These are phyloP conservation scores for Puccinellia tenuiflora DNA, from an alignment of 176 grass and related monocot species.

Conservation along the genomic window DNA sequence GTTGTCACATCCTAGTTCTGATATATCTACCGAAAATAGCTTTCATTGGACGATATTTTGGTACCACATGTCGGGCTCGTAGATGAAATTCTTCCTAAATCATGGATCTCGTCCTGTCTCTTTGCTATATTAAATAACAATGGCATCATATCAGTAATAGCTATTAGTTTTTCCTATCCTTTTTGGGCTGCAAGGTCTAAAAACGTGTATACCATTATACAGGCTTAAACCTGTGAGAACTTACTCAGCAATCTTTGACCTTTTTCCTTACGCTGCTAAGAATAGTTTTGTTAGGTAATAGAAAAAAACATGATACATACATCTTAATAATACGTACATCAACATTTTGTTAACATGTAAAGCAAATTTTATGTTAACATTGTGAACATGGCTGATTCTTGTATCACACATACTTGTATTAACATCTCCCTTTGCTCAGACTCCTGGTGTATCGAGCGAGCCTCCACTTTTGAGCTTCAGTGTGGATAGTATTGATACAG, in stretches of 20 bases:
- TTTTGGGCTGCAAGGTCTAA: constrained; percentile 1
- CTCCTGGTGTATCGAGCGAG: constrained; percentile 46
- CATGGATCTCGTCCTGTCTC: background rate
- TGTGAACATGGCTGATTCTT: constrained; percentile 4
- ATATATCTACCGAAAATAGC: background rate
- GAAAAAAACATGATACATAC: background rate
- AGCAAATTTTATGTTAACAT: background rate
- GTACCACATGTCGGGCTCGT: background rate
- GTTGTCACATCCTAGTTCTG: background rate
- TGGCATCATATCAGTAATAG: background rate
- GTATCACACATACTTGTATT: constrained; percentile 5
- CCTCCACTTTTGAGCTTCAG: constrained; percentile 46
- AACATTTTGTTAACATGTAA: background rate
- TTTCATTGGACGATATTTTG: background rate
- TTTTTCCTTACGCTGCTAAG: background rate
- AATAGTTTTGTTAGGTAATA: background rate
- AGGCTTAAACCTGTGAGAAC: background rate
- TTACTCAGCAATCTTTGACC: background rate
- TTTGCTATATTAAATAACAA: background rate
- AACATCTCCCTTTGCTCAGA: constrained; percentile 34
- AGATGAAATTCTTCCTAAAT: background rate
- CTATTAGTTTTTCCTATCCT: background rate
- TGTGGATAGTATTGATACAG: constrained; percentile 74
- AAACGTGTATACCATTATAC: background rate
- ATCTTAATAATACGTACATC: background rate